These are phyloP conservation scores for Leishmania aethiopica DNA, from an alignment of 208 protist genomes.

Conservation along the genomic window DNA sequence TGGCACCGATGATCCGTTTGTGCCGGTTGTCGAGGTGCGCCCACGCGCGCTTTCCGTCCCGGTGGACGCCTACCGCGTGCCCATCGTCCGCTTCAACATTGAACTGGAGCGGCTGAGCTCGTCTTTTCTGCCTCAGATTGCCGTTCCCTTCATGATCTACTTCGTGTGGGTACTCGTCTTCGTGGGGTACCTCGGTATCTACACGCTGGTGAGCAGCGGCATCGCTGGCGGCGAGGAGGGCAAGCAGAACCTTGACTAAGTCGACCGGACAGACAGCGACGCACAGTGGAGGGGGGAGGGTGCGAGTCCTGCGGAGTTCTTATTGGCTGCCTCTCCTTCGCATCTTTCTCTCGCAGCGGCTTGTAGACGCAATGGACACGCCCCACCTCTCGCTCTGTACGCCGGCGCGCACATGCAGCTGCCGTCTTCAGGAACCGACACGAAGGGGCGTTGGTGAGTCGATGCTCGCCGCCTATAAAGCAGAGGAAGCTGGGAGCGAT, in stretches of 20 bases:
- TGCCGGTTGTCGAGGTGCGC: constrained; percentile 40
- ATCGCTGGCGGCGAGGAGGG: constrained; percentile 11
- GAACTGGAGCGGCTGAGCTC: constrained; percentile 27
- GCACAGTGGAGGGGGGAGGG: neutral
- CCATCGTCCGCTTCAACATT: constrained; percentile 35
- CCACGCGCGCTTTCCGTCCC: constrained; percentile 24
- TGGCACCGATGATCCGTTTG: constrained; percentile 5
- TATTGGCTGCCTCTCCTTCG: too few relatives aligned
- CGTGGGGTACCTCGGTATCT: constrained; percentile 21
- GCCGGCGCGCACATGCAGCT: neutral
- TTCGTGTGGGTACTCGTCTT: constrained; percentile 20
- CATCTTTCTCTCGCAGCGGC: neutral
- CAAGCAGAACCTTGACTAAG: constrained; percentile 5
- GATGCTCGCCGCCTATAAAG: neutral
- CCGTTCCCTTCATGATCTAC: constrained; percentile 26
- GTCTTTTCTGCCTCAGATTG: constrained; percentile 24
- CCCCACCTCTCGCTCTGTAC: neutral
- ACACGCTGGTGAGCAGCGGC: constrained; percentile 28
- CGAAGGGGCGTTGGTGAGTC: neutral
- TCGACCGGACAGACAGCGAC: neutral
- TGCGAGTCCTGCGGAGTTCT: neutral
- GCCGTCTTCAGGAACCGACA: neutral
- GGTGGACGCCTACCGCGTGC: constrained; percentile 23
- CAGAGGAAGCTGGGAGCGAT: neutral
- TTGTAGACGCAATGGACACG: neutral